phyloP scores from a whole-genome alignment of 2,329 filamentous ascomycete species.

The Epichloe elymi region DNA sequence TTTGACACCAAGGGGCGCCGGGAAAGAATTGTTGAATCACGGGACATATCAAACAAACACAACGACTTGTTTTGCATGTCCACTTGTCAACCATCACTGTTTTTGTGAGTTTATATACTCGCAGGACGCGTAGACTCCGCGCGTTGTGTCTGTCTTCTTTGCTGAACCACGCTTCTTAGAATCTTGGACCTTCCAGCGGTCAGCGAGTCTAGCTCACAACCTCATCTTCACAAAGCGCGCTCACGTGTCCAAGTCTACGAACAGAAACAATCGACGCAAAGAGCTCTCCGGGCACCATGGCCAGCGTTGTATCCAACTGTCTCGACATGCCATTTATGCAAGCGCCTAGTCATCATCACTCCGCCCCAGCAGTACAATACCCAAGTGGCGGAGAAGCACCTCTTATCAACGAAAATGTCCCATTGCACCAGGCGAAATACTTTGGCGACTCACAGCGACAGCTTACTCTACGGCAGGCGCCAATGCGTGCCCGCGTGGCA shows the following conservation, averaged over 20 bases:
- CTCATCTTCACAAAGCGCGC: neutral
- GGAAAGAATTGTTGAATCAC: neutral
- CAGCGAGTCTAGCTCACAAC: neutral
- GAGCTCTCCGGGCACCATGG: conserved; percentile 4
- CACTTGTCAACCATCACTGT: neutral
- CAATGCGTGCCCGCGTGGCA: conserved; percentile 47
- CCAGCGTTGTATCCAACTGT: conserved; percentile 4
- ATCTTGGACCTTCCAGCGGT: too few species aligned
- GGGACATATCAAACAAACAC: neutral
- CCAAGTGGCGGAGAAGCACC: conserved; percentile 8
- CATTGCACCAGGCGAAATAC: conserved; percentile 7
- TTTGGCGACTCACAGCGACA: conserved; percentile 11
- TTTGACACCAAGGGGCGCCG: neutral
- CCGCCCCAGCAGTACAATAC: conserved; percentile 6
- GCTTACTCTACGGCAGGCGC: conserved; percentile 10
- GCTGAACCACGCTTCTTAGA: too few species aligned
- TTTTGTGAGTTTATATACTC: neutral
- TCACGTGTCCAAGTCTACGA: neutral
- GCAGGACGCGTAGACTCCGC: neutral
- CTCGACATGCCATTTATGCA: conserved; percentile 9
- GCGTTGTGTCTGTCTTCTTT: neutral
- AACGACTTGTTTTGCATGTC: too few species aligned
- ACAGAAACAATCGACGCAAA: too few species aligned
- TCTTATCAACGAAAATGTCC: conserved; percentile 5
- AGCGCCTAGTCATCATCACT: conserved; percentile 1